Conservation (phyloP, 176 grass and related monocot species). For the Eragrostis nindensis region DNA sequence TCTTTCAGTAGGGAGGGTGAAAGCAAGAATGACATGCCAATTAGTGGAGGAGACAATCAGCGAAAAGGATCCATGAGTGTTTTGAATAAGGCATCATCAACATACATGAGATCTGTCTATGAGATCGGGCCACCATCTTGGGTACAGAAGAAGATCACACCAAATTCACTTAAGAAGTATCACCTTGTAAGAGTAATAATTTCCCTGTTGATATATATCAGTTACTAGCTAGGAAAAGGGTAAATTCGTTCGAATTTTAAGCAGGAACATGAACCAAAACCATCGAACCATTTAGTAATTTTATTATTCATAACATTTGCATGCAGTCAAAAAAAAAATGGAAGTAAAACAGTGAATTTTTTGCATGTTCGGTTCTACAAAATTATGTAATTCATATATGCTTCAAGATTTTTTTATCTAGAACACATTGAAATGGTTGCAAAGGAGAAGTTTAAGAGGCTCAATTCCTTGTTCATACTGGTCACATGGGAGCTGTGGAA, state of each 20-base stretch:
- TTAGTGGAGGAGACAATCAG: background rate
- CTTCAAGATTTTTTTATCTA: too few species aligned
- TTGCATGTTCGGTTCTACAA: background rate
- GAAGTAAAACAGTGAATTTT: too few species aligned
- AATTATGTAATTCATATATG: too few species aligned
- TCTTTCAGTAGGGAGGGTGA: background rate
- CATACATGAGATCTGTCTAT: background rate
- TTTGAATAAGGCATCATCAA: background rate
- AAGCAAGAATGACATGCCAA: background rate
- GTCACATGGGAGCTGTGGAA: too few species aligned
- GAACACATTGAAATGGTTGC: too few species aligned
- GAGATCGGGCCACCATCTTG: conserved; percentile 31
- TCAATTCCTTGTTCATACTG: too few species aligned
- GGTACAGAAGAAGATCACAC: conserved; percentile 44
- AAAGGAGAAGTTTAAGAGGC: too few species aligned
- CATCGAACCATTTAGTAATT: background rate
- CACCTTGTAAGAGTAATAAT: conserved; percentile 7
- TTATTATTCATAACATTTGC: background rate
- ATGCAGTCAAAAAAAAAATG: background rate
- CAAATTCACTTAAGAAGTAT: background rate
- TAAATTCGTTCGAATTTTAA: background rate
- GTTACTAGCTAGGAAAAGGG: background rate
- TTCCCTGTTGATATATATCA: background rate
- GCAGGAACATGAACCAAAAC: background rate
- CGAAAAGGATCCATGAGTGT: background rate